Base-by-base conservation (phyloP, 371 early-diverging fungal species). In the Rhizopus arrhizus region DNA sequence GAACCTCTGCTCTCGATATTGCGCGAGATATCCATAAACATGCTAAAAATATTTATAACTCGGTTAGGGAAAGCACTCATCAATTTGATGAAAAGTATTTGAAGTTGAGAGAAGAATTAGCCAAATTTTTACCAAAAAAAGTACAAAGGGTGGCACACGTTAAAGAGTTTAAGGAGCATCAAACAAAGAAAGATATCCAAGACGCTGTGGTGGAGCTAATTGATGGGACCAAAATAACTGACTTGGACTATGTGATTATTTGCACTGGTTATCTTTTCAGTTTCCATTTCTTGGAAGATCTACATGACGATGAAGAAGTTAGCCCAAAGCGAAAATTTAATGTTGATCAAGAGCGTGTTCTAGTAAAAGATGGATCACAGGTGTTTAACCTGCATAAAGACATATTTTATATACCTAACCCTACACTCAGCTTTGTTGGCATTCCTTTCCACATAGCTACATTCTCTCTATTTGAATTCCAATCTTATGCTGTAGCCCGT, bases 191-290 rank as follows among this genome's bases (percentile, higher is more conserved):
- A 6, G 4, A 38, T 5, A 41, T 64, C 12, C 59, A 55, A 54
- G 61, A 50, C 31, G 57, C 59, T 1, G 58, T 54, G 3, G 53
- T 84, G 22, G 66, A 68, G 47, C 77, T 75, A 40, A 56, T 59
- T 16, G 84, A 84, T 53, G 81, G 80, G 7, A 63, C 71, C 0
- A 3, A 32, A 6, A 57, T 83, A 0, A 64, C 59, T 15, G 55
- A 70, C 5, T 59, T 83, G 0, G 82, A 88, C 56, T 42, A 43
- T 5, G 57, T 88, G 11, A 69, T 88, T 3, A 82, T 82, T 55
- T 85, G 84, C 16, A 88, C 89, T 1, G 89, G 87, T 0, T 87
- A 85, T 59, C 65, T 82, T 0, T 84, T 77, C 47, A 73, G 70
- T 10, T 82, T 74, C 52, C 89, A 87, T 13, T 89, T 87, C 49